These are phyloP conservation scores for Aureobasidium sp. DNA, from an alignment of 2,329 filamentous ascomycete genomes.

Conservation along the genomic window DNA sequence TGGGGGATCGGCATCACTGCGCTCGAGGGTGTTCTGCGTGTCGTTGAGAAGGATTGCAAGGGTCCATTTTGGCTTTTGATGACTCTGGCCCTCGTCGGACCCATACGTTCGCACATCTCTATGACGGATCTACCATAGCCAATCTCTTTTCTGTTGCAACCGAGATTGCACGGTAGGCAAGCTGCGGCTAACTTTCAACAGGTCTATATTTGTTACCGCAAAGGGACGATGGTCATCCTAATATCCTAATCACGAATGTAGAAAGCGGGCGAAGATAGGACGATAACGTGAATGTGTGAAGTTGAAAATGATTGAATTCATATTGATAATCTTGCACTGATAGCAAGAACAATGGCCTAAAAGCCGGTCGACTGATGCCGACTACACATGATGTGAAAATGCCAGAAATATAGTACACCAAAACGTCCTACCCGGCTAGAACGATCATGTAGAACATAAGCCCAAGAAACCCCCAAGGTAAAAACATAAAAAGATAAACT, in stretches of 20 bases:
- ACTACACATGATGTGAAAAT: not conserved
- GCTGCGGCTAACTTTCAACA: too few species aligned
- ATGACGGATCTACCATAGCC: not conserved
- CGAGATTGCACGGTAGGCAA: too few species aligned
- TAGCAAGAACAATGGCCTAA: not conserved
- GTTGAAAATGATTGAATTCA: not conserved
- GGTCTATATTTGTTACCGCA: too few species aligned
- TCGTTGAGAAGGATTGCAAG: not conserved
- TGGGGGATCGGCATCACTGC: not conserved
- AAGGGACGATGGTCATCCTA: too few species aligned
- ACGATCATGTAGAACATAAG: not conserved
- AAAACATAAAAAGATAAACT: not conserved
- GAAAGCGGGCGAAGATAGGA: not conserved
- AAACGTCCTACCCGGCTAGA: conserved; percentile 4
- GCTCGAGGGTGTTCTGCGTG: not conserved
- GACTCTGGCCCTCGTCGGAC: not conserved
- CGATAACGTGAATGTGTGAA: not conserved
- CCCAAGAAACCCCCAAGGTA: too few species aligned
- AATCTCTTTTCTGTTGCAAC: not conserved
- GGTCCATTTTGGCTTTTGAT: not conserved
- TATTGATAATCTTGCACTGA: not conserved
- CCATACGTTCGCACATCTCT: not conserved
- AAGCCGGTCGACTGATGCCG: conserved; percentile 5
- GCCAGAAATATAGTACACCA: not conserved
- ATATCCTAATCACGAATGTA: not conserved